phyloP scores from a whole-genome alignment of 192 early-diverging fungal species.

The Linnemannia zychae region DNA sequence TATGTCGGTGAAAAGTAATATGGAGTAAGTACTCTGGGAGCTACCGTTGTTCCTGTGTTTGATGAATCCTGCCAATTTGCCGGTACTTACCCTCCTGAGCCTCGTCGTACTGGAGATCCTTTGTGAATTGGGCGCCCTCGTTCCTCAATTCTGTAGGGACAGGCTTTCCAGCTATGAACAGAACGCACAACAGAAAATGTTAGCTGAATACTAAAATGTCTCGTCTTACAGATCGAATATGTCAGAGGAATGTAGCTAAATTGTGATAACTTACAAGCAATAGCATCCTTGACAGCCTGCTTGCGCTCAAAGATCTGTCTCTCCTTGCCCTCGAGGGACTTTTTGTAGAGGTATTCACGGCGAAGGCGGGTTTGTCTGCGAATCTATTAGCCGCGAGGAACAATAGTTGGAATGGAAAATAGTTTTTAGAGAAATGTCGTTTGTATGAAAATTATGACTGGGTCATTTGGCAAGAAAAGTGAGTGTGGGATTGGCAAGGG shows the following conservation, averaged over 20 bases:
- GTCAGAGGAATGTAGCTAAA: not conserved
- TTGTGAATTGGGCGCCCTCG: constrained; percentile 79
- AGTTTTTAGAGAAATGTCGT: not conserved
- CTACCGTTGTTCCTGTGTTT: not conserved
- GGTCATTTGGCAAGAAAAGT: not conserved
- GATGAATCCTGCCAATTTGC: not conserved
- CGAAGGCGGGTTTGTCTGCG: constrained; percentile 90
- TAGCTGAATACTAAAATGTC: not conserved
- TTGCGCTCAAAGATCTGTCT: constrained; percentile 93
- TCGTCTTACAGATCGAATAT: not conserved
- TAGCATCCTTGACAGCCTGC: constrained; percentile 92
- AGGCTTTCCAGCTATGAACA: constrained; percentile 81
- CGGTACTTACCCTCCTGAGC: constrained; percentile 74
- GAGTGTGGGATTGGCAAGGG: not conserved
- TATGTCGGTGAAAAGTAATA: constrained; percentile 10
- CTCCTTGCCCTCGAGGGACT: constrained; percentile 95
- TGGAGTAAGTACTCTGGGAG: not conserved
- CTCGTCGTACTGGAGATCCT: constrained; percentile 92
- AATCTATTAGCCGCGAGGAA: constrained; percentile 62
- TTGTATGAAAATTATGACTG: not conserved
- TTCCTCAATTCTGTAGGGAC: constrained; percentile 89
- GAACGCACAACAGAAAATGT: constrained; percentile 1
- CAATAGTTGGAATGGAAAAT: constrained; percentile 4
- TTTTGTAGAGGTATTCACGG: constrained; percentile 97
- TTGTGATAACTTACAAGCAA: constrained; percentile 79